Evolutionary conservation across 1,139 yeast species (phyloP).

Genomic region (Sugiyamaella paludigena): DNA sequence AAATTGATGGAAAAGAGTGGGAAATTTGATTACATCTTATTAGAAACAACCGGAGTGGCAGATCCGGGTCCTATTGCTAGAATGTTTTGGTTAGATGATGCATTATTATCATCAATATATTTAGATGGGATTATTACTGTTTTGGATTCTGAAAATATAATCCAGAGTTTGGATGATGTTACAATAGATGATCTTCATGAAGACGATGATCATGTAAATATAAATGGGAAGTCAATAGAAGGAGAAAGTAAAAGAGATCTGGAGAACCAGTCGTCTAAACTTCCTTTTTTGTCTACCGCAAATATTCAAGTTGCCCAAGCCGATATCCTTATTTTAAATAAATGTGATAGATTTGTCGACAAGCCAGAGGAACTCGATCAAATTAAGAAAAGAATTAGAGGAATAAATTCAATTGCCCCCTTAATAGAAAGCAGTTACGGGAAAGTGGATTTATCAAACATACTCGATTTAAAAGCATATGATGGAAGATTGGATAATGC

Average conservation of each 20-base stretch:
- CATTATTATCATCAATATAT: slow-evolving; percentile 74
- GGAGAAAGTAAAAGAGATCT: too few species aligned
- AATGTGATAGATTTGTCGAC: slow-evolving; percentile 53
- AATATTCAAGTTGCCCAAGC: slow-evolving; percentile 89
- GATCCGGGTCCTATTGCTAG: slow-evolving; percentile 95
- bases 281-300: slow-evolving; percentile 69
- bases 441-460: slow-evolving; percentile 57
- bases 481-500: slow-evolving; percentile 37
- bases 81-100: slow-evolving; percentile 97
- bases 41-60: slow-evolving; percentile 97
- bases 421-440: slow-evolving; percentile 69
- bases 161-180: slow-evolving; percentile 64
- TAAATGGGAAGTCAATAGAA: too few species aligned
- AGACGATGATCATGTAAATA: slow-evolving; percentile 35
- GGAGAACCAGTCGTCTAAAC: slow-evolving; percentile 19
- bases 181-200: slow-evolving; percentile 58
- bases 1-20: slow-evolving; percentile 71
- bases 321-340: slow-evolving; percentile 75
- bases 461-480: slow-evolving; percentile 80
- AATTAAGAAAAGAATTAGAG: slow-evolving; percentile 43
- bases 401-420: slow-evolving; percentile 69
- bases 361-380: slow-evolving; percentile 24
- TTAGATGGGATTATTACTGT: slow-evolving; percentile 95
- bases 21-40: slow-evolving; percentile 77
- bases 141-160: slow-evolving; percentile 71